phyloP scores from a whole-genome alignment of 768 basidiomycete species.

The Suillus alpinus region DNA sequence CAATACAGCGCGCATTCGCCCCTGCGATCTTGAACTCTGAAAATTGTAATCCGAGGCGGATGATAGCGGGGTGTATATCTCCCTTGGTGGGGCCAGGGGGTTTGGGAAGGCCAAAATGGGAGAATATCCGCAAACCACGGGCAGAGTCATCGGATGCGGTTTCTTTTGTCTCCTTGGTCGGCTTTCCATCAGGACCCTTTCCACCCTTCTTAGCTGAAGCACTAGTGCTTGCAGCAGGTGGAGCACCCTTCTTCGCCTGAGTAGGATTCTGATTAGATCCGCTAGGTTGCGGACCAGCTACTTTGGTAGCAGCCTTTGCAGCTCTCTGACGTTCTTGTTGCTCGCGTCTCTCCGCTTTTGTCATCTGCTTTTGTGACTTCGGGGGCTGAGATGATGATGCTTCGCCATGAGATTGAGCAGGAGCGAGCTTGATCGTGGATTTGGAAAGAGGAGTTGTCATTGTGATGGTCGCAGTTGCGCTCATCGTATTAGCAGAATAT shows the following conservation, averaged over 20 bases:
- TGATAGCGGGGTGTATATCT: slow-evolving; percentile 87
- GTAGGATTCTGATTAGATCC: slow-evolving; percentile 23
- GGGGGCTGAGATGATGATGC: slow-evolving; percentile 16
- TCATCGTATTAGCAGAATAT: slow-evolving; percentile 1
- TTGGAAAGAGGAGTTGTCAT: slow-evolving; percentile 1
- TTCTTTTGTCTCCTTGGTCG: slow-evolving; percentile 26
- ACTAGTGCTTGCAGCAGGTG: slow-evolving; percentile 16
- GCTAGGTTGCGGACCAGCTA: slow-evolving; percentile 20
- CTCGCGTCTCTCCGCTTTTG: slow-evolving; percentile 78
- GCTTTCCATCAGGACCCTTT: slow-evolving; percentile 18
- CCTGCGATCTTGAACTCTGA: slow-evolving; percentile 91
- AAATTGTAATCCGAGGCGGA: slow-evolving; percentile 86
- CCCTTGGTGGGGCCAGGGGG: slow-evolving; percentile 56
- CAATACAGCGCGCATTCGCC: slow-evolving; percentile 94
- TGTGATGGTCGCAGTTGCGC: slow-evolving; percentile 4
- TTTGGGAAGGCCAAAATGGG: slow-evolving; percentile 81
- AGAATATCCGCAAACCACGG: slow-evolving; percentile 77
- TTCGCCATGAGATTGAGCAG: slow-evolving; percentile 1
- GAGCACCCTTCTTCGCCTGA: slow-evolving; percentile 25
- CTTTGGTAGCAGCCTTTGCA: slow-evolving; percentile 59
- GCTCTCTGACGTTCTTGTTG: slow-evolving; percentile 79
- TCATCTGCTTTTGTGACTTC: slow-evolving; percentile 67
- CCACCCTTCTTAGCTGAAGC: slow-evolving; percentile 21
- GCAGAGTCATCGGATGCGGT: slow-evolving; percentile 31
- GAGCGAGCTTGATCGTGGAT: neutral